phyloP scores from a whole-genome alignment of 805 yeast species.

The Wickerhamia fluorescens region DNA sequence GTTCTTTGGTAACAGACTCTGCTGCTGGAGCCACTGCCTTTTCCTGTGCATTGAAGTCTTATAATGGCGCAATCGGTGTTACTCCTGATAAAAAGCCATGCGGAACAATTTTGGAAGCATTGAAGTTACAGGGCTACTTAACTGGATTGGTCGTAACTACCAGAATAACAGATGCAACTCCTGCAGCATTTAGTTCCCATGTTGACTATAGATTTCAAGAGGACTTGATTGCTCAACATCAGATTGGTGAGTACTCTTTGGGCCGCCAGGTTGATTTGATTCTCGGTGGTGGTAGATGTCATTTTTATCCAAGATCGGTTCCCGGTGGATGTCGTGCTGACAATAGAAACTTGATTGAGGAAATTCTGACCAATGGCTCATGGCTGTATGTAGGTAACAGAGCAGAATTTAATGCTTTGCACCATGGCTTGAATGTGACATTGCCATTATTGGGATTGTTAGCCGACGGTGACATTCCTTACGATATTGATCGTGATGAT shows the following conservation, averaged over 20 bases:
- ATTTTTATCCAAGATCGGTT: conserved; percentile 49
- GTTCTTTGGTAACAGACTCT: conserved; percentile 80
- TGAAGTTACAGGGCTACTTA: conserved; percentile 68
- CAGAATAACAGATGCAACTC: conserved; percentile 90
- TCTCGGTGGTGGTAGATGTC: conserved; percentile 89
- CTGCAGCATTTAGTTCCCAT: conserved; percentile 83
- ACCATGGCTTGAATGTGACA: conserved; percentile 53
- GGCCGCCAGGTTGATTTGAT: conserved; percentile 78
- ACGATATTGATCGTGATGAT: conserved; percentile 68
- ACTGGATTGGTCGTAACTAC: conserved; percentile 94
- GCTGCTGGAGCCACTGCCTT: conserved; percentile 98
- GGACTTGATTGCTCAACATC: conserved; percentile 81
- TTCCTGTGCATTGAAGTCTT: conserved; percentile 74
- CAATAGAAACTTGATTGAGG: conserved; percentile 56
- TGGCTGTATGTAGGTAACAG: conserved; percentile 61
- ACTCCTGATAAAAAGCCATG: conserved; percentile 62
- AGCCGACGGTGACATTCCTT: conserved; percentile 76
- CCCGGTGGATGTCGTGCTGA: conserved; percentile 61
- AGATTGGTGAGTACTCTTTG: conserved; percentile 72
- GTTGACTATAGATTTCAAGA: conserved; percentile 71
- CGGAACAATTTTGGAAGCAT: conserved; percentile 84
- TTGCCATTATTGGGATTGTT: conserved; percentile 74
- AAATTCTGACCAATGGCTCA: conserved; percentile 53
- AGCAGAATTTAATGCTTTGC: conserved; percentile 46
- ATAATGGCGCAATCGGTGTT: conserved; percentile 92